Conservation (phyloP, 768 basidiomycete species). For the Lentinula boryana region DNA sequence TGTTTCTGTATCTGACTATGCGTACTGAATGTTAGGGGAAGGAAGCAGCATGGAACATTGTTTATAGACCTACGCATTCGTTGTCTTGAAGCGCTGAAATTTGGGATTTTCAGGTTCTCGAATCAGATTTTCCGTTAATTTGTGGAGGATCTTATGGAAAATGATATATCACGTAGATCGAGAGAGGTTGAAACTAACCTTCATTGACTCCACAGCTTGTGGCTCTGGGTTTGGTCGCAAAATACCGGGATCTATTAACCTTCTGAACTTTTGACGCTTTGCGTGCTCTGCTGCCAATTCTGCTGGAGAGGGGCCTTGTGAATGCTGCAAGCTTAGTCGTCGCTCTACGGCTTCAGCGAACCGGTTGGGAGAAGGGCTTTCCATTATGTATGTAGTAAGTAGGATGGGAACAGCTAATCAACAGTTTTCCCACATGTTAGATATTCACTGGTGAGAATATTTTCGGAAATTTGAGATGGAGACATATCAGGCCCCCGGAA, state of each 20-base stretch:
- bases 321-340: slow-evolving; percentile 27
- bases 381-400: neutral
- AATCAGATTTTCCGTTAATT: slow-evolving; percentile 66
- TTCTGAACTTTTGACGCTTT: slow-evolving; percentile 63
- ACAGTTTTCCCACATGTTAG: no score
- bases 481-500: no score
- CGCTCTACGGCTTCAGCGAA: slow-evolving; percentile 14
- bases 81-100: slow-evolving; percentile 71
- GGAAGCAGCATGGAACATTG: slow-evolving; percentile 33
- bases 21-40: neutral
- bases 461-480: no score
- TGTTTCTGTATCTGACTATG: slow-evolving; percentile 26
- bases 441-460: no score
- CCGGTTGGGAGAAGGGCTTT: neutral
- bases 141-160: slow-evolving; percentile 34
- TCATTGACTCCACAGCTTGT: slow-evolving; percentile 54
- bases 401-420: no score
- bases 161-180: slow-evolving; percentile 7
- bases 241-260: slow-evolving; percentile 77
- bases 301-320: slow-evolving; percentile 26
- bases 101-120: slow-evolving; percentile 68
- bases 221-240: slow-evolving; percentile 61
- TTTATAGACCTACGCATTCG: slow-evolving; percentile 36
- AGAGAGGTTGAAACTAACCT: slow-evolving; percentile 32
- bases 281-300: slow-evolving; percentile 51